phyloP scores from a whole-genome alignment of 306 rosid species.

The Castanea sativa region DNA sequence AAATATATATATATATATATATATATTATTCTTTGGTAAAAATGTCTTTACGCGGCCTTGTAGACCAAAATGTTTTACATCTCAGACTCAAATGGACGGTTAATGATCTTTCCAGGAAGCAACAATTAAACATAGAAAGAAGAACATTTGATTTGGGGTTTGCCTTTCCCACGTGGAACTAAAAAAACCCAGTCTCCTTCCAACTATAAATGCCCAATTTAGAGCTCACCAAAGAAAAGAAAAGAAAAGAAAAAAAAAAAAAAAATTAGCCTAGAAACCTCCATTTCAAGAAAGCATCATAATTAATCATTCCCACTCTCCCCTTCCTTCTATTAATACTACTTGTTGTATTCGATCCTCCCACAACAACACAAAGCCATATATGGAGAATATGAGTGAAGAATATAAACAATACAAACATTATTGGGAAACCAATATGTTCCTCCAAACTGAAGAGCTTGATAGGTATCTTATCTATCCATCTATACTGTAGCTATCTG shows the following conservation, averaged over 20 bases:
- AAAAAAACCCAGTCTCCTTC: neutral
- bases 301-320: neutral
- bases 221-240: neutral
- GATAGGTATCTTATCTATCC: slow-evolving; percentile 52
- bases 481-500: neutral
- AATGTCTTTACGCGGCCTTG: slow-evolving; percentile 28
- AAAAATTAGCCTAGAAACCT: neutral
- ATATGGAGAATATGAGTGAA: slow-evolving; percentile 60
- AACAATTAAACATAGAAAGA: neutral
- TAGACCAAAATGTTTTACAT: neutral
- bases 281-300: neutral
- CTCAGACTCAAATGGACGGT: neutral
- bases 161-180: slow-evolving; percentile 25
- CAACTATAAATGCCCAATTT: slow-evolving; percentile 7
- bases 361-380: slow-evolving; percentile 2
- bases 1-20: neutral
- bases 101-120: slow-evolving; percentile 29
- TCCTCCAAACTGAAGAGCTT: slow-evolving; percentile 65
- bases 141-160: no score
- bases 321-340: neutral
- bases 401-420: slow-evolving; percentile 45
- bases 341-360: neutral
- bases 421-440: slow-evolving; percentile 75
- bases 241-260: neutral
- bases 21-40: neutral